Conservation (phyloP, 2,329 filamentous ascomycete species). For the Cladosporium sp. region DNA sequence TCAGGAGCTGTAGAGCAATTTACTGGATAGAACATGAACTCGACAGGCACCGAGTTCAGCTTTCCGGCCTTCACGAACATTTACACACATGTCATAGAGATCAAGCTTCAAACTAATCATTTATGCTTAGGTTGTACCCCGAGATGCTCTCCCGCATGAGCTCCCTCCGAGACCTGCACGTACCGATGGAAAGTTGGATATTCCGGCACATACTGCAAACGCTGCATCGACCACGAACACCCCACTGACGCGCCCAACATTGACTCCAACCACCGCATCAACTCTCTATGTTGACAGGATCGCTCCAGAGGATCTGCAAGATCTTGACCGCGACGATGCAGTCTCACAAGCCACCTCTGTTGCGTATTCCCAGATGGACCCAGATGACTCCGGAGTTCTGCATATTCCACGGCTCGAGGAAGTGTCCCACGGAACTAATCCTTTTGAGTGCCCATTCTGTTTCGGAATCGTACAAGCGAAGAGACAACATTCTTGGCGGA, state of each 20-base stretch:
- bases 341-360: constrained; percentile 25
- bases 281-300: constrained; percentile 21
- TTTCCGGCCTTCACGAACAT: background rate
- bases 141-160: background rate
- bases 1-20: background rate
- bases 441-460: constrained; percentile 32
- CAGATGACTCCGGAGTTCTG: background rate
- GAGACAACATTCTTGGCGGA: constrained; percentile 21
- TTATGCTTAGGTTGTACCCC: background rate
- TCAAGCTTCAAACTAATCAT: background rate
- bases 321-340: constrained; percentile 21
- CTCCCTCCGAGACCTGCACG: background rate
- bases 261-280: constrained; percentile 26
- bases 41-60: no score
- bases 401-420: background rate
- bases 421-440: background rate
- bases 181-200: background rate
- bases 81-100: background rate
- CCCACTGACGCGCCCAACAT: constrained; percentile 12
- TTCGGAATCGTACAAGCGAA: constrained; percentile 23
- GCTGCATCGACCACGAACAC: background rate
- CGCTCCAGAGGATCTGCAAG: constrained; percentile 12
- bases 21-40: background rate
- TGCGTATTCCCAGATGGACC: background rate
- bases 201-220: background rate